Evolutionary conservation across 2,329 filamentous ascomycete genomes (phyloP), one percentile per base, ranked within the genome.

Genomic region (Coniochaeta hoffmannii): DNA sequence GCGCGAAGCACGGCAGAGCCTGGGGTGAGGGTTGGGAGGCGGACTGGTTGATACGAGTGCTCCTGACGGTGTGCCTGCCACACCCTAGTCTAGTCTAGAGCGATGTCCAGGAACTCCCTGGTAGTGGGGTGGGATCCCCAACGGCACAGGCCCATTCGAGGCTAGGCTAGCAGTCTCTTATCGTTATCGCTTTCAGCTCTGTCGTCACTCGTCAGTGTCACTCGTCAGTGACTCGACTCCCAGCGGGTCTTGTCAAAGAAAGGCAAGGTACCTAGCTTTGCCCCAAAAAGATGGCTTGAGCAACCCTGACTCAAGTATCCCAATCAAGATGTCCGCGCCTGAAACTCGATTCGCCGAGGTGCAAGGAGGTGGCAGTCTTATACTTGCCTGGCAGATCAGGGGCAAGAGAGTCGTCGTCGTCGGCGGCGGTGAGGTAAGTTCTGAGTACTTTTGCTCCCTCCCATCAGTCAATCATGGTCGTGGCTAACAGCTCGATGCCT

Each of bases 311-410:
- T 55, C 14, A 24, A 24, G 2, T 8, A 24, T 15, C 19, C 58
- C 32, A 57, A 19, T n/a, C 54, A 51, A n/a, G n/a, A 60, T 55
- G 54, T 44, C 68, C 36, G 53, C 55, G 14, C 57, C 36, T 38
- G 54, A 54, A 28, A 71, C 69, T 53, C 69, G 80, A 53, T 97
- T 89, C 67, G 90, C 92, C 56, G 78, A 87, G 60, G 83, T 97
- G 28, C 86, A 97, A 72, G 89, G 90, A 56, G 93, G 93, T 53
- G 94, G 92, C 57, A 97, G 93, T 59, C 76, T 99, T 61, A 94
- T 99, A 60, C 77, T 99, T 53, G 94, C 94, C 67, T 99, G 93
- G 92, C 94, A 97, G 75, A 86, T 96, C 65, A 88, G 85, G 68
- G 86, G 87, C 70, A 97, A 95, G 73, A 84, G 85, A 61, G 87